Base-by-base conservation (phyloP, 306 rosid species). In the Rosa lucieae region DNA sequence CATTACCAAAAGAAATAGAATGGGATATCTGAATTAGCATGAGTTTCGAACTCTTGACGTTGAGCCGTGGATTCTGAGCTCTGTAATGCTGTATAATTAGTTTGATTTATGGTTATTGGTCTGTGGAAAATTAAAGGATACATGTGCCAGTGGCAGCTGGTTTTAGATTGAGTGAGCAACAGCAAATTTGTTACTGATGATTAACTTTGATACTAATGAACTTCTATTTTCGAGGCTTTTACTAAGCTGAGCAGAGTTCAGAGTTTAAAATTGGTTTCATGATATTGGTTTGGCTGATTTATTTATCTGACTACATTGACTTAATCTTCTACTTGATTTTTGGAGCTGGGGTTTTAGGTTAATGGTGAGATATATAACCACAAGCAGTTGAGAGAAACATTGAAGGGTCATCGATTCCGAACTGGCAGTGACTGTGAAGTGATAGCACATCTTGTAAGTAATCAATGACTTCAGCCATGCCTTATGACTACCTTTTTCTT, bases 281-380 rank as follows among this genome's bases (percentile, higher is more conserved):
- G 13, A 23, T 1, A 5, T 74, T 21, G 20, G 40, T 53, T 35
- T 32, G 17, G 49, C 2, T 68, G 48, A 18, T 55, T 10, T 66
- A 40, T 39, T 66, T 53, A 21, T 67, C 52, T 9, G 72, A 79
- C 37, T 59, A 52, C 0, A 9, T 46, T 32, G 29, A 70, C 29
- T 73, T 70, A 68, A 52, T 48, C 46, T 73, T 75, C 52, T 67
- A 2, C 70, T 65, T 67, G 79, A 78, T 39, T 70, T 42, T 78
- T 83, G 84, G 77, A 77, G 53, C n/a, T 83, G 59, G 85, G 78
- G 26, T 17, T 72, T 55, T 83, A 95, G 99, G 98, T 95, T 21
- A 95, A 95, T 81, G 99, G 97, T 67, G 99, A 95, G 90, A 95
- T 95, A 84, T 95, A 95, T 89, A 95, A 95, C 89, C 98, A 95